Conservation (phyloP, 495 filamentous ascomycete species). For the Neurospora sp. region DNA sequence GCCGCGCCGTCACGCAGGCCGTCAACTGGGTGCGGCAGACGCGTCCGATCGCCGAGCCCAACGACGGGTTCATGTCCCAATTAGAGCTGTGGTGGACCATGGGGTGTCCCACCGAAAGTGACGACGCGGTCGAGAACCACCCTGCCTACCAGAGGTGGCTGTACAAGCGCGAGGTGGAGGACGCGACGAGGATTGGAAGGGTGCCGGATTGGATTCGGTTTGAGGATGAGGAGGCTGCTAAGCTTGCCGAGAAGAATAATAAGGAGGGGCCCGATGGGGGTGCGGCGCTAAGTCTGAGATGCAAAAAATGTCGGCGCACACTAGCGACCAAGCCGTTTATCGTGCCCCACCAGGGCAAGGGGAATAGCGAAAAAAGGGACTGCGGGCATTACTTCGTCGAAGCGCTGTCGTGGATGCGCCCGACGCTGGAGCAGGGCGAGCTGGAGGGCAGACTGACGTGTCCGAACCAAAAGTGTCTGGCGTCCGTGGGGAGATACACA, state of each 20-base stretch:
- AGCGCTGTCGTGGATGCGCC: constrained; percentile 87
- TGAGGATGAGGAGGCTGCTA: constrained; percentile 56
- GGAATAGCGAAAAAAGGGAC: constrained; percentile 9
- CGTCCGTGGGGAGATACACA: constrained; percentile 81
- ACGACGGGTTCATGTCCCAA: constrained; percentile 80
- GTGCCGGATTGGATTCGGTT: constrained; percentile 67
- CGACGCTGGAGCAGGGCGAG: constrained; percentile 62
- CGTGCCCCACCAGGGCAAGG: constrained; percentile 24
- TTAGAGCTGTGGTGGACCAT: constrained; percentile 79
- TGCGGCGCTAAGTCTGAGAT: constrained; percentile 40
- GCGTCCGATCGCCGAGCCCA: constrained; percentile 72
- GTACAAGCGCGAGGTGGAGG: constrained; percentile 66
- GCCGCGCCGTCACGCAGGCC: constrained; percentile 29
- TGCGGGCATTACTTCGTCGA: constrained; percentile 87
- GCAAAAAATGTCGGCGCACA: constrained; percentile 53
- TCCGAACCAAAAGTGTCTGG: constrained; percentile 61
- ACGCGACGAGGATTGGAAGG: constrained; percentile 52
- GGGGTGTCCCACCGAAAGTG: constrained; percentile 42
- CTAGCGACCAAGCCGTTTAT: constrained; percentile 34
- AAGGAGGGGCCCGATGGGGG: background rate
- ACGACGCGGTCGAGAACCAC: constrained; percentile 44
- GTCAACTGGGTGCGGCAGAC: constrained; percentile 47
- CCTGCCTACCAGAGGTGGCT: constrained; percentile 83
- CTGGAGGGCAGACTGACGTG: constrained; percentile 77
- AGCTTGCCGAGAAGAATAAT: background rate